A percentile compares a stretch with the other conserved stretches of the same genome.
These are phyloP conservation scores for Chalciporus sphaerocephalus DNA, from an alignment of 768 basidiomycete species.

Conservation along the genomic window DNA sequence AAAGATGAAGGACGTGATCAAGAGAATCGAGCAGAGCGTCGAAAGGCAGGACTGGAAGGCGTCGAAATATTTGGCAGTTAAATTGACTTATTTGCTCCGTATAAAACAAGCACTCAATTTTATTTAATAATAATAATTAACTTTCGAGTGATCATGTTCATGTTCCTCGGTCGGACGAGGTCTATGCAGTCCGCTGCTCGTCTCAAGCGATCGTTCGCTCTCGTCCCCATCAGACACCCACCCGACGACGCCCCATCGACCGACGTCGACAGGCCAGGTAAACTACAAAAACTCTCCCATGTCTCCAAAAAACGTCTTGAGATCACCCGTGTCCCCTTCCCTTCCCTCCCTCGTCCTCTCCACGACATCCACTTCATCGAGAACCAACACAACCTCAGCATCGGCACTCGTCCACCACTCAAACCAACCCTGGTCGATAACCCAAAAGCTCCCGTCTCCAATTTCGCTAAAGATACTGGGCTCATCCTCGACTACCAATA, in stretches of 20 bases:
- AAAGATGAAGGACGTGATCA: constrained; percentile 45
- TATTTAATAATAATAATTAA: not conserved
- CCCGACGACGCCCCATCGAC: not conserved
- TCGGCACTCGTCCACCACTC: constrained; percentile 11
- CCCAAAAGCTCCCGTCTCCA: constrained; percentile 51
- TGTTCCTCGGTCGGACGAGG: not conserved
- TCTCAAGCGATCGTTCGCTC: constrained; percentile 13
- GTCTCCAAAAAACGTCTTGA: too few species aligned
- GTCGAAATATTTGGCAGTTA: constrained; percentile 57
- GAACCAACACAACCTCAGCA: constrained; percentile 18
- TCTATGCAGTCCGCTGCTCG: not conserved
- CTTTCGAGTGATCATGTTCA: too few species aligned
- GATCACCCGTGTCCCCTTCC: too few species aligned
- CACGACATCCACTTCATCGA: constrained; percentile 35
- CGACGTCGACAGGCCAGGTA: constrained; percentile 9
- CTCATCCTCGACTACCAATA: constrained; percentile 17
- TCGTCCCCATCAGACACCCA: not conserved
- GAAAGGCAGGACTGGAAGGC: constrained; percentile 48
- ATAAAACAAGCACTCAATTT: constrained; percentile 40
- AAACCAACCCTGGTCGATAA: constrained; percentile 36
- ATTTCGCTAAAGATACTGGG: constrained; percentile 28
- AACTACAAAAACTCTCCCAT: constrained; percentile 12
- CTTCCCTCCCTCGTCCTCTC: constrained; percentile 25
- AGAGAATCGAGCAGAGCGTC: constrained; percentile 47
- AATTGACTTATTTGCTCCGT: constrained; percentile 69